Conservation (phyloP, 176 grass and related monocot genomes). For the Phragmites australis region DNA sequence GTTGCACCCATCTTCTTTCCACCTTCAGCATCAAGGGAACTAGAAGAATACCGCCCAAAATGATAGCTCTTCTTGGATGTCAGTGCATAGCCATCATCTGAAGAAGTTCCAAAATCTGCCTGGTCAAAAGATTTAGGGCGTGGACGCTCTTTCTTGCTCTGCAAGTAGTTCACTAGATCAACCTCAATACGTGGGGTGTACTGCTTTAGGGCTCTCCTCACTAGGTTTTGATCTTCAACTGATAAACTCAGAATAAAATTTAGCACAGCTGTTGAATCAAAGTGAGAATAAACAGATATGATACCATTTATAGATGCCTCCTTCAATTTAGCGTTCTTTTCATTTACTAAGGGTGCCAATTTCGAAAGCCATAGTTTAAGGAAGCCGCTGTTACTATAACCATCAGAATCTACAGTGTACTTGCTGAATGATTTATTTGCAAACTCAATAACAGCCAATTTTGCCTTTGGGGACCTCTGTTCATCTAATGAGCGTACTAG, state of each 20-base stretch:
- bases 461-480: constrained; percentile 94
- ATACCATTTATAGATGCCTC: constrained; percentile 95
- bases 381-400: constrained; percentile 90
- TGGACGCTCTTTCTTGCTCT: constrained; percentile 96
- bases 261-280: constrained; percentile 91
- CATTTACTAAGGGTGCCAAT: constrained; percentile 90
- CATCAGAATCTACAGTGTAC: constrained; percentile 79
- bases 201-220: constrained; percentile 94
- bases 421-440: constrained; percentile 89
- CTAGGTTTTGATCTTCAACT: constrained; percentile 91
- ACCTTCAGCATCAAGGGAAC: constrained; percentile 67
- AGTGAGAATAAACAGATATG: constrained; percentile 93
- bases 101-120: constrained; percentile 87
- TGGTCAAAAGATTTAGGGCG: constrained; percentile 89
- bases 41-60: constrained; percentile 79
- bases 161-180: constrained; percentile 98
- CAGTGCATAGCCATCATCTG: constrained; percentile 76
- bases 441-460: constrained; percentile 91
- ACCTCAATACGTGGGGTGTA: constrained; percentile 97
- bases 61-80: constrained; percentile 73
- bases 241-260: constrained; percentile 98
- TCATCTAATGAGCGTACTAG: constrained; percentile 94
- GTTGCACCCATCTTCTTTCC: constrained; percentile 49
- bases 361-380: constrained; percentile 98
- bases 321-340: constrained; percentile 95